Conservation (phyloP, 345 rosid genomes). For the Sisymbrium altissimum region DNA sequence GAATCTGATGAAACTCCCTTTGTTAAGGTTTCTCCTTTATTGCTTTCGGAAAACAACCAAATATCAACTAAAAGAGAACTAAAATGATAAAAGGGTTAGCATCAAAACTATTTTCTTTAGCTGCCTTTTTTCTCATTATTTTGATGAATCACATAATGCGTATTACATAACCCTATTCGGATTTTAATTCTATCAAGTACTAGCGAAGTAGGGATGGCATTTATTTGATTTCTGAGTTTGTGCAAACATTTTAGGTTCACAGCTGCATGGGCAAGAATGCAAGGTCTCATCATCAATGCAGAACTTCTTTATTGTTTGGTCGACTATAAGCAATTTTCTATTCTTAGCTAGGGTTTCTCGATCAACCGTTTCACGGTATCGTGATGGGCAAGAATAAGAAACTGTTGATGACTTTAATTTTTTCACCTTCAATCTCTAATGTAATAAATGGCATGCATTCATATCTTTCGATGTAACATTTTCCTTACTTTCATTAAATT, state of each 20-base stretch:
- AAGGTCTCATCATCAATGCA: slow-evolving; percentile 26
- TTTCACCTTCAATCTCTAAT: slow-evolving; percentile 10
- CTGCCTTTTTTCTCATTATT: neutral
- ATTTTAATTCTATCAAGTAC: neutral
- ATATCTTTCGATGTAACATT: slow-evolving; percentile 25
- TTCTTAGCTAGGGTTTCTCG: slow-evolving; percentile 28
- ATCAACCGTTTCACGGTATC: slow-evolving; percentile 16
- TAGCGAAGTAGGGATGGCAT: slow-evolving; percentile 5
- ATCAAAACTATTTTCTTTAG: neutral
- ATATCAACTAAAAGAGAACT: slow-evolving; percentile 27
- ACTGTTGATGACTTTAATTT: slow-evolving; percentile 5
- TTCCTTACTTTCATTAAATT: slow-evolving; percentile 23
- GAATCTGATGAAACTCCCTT: slow-evolving; percentile 43
- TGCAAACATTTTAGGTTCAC: slow-evolving; percentile 24
- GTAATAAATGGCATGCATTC: slow-evolving; percentile 26
- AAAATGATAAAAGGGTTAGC: slow-evolving; percentile 10
- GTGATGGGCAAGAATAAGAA: slow-evolving; percentile 33
- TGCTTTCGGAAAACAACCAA: slow-evolving; percentile 33
- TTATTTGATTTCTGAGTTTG: slow-evolving; percentile 27
- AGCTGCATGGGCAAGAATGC: slow-evolving; percentile 28
- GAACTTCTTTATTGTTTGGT: slow-evolving; percentile 7
- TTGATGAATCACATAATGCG: neutral
- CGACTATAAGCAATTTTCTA: slow-evolving; percentile 22
- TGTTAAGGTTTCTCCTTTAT: slow-evolving; percentile 39
- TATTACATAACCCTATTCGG: neutral